A percentile compares a stretch with the other conserved stretches of the same genome.
Evolutionary conservation across 2,329 filamentous ascomycete genomes (phyloP).

Genomic region (Hymenoscyphus occultus): DNA sequence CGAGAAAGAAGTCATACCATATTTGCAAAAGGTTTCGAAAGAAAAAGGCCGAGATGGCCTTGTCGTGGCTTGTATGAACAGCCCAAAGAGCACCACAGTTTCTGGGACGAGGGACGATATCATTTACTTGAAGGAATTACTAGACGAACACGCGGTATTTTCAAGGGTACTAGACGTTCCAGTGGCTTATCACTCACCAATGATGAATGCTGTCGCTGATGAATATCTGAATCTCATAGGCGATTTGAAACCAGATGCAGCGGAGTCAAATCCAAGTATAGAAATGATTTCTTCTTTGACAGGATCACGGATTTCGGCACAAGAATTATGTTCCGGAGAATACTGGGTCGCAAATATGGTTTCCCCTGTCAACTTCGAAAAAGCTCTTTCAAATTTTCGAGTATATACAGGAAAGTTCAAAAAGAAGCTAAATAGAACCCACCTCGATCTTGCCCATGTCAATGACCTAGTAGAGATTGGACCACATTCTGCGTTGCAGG

Average conservation of each 20-base stretch:
- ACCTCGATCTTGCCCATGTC: background rate
- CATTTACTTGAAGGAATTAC: conserved; percentile 17
- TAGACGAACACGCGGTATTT: conserved; percentile 33
- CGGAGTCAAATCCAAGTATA: background rate
- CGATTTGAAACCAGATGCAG: background rate
- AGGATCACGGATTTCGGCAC: background rate
- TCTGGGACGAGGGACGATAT: conserved; percentile 23
- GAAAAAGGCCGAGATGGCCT: conserved; percentile 7
- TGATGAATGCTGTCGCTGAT: conserved; percentile 23
- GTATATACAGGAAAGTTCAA: background rate
- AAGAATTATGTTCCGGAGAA: background rate
- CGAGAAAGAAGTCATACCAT: background rate
- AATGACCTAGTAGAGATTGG: too few relatives aligned
- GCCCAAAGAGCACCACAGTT: conserved; percentile 27
- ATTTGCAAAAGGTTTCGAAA: conserved; percentile 17
- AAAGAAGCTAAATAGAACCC: background rate
- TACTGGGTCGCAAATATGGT: conserved; percentile 9
- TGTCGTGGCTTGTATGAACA: conserved; percentile 30
- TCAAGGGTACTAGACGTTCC: conserved; percentile 38
- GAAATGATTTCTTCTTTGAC: conserved; percentile 6
- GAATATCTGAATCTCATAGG: conserved; percentile 14
- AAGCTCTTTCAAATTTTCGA: background rate
- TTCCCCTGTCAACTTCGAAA: background rate
- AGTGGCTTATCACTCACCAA: conserved; percentile 40
- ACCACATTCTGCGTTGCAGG: conserved; percentile 8